Evolutionary conservation across 768 basidiomycete genomes (phyloP), one percentile per base, ranked within the genome.

Genomic region (Panus rudis): DNA sequence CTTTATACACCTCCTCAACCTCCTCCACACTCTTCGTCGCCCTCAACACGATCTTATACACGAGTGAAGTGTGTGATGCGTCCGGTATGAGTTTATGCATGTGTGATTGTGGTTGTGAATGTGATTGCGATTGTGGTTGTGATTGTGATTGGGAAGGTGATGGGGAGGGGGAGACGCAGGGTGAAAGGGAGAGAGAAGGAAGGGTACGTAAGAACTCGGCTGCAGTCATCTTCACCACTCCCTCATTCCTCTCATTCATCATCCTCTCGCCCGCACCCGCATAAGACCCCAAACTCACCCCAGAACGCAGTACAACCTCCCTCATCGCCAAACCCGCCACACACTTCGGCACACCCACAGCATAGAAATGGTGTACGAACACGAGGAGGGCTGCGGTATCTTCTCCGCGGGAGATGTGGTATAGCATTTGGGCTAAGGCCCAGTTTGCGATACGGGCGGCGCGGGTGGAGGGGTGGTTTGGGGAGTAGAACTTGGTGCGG

Each of bases 341-440:
- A 11, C 44, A 27, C 8, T n/a, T 16, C 0, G 82, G 79, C n/a
- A 85, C 62, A 12, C 76, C 80, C 27, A 68, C 59, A 6, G 68
- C 48, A 42, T 68, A 69, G 51, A 81, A 84, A 41, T 76, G 67
- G 5, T 70, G 64, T 11, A 60, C 57, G 52, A 77, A 86, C 0
- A 71, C 61, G 37, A 62, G 32, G 27, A 58, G 43, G 7, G 54
- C 39, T 2, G 41, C 25, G 14, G 3, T 14, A 22, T 48, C 28
- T 8, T 56, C 23, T 19, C 43, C 37, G 12, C 41, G 25, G 2
- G 37, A 33, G 8, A 41, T 30, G 23, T 58, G 47, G 45, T 56
- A 53, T 6, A 50, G 42, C 49, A 60, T 52, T 41, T 65, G 62
- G 3, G 54, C 62, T 26, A 55, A 47, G 13, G 50, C 47, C 59